Conservation (phyloP, 2,329 filamentous ascomycete genomes). For the Aspergillus flavus region DNA sequence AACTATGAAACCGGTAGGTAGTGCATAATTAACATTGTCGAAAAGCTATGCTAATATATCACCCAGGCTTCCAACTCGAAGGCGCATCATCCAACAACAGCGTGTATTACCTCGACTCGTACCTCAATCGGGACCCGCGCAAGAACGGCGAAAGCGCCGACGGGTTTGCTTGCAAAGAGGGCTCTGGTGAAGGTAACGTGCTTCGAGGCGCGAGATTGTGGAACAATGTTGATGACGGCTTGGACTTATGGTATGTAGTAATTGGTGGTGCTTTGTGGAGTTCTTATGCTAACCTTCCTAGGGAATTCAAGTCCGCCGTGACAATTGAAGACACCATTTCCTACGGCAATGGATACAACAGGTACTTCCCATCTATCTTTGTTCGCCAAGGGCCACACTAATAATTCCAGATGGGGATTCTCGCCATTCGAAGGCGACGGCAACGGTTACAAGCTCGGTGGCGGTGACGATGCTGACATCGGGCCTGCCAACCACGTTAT, state of each 20-base stretch:
- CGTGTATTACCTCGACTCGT: constrained; percentile 22
- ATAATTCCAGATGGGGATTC: constrained; percentile 18
- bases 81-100: constrained; percentile 18
- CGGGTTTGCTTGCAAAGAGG: constrained; percentile 23
- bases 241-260: constrained; percentile 19
- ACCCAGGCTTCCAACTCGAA: constrained; percentile 18
- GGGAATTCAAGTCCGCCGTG: constrained; percentile 23
- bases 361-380: constrained; percentile 1
- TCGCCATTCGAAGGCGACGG: constrained; percentile 23
- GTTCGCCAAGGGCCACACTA: not conserved
- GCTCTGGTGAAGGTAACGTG: constrained; percentile 18
- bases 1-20: constrained; percentile 21
- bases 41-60: not conserved
- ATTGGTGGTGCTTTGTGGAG: not conserved
- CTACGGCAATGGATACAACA: constrained; percentile 20
- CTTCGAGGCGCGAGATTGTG: constrained; percentile 19
- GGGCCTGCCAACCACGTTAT: constrained; percentile 19
- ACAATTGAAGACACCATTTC: constrained; percentile 22
- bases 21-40: not conserved
- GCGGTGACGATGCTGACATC: constrained; percentile 19
- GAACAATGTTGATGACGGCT: constrained; percentile 23
- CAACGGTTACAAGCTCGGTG: constrained; percentile 24
- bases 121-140: constrained; percentile 20
- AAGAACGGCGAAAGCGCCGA: constrained; percentile 24
- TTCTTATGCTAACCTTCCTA: not conserved